Evolutionary conservation across 768 basidiomycete genomes (phyloP), one percentile per base, ranked within the genome.

Genomic region (Tylopilus plumbeoviolaceoides): DNA sequence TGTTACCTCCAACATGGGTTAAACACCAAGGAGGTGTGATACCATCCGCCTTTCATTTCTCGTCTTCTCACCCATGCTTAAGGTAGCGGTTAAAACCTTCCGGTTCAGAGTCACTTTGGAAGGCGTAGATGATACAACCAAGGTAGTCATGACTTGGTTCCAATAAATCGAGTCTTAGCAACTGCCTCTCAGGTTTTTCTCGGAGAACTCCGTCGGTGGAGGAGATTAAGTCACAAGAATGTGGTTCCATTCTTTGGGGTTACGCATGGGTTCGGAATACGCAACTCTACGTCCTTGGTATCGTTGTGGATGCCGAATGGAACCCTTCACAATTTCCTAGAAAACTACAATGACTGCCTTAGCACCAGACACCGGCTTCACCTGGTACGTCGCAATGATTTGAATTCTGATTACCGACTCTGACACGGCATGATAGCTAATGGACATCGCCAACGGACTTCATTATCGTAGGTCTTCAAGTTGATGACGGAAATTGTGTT

Each of bases 161-260:
- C 14, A 15, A 35, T 15, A 15, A 35, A 30, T 18, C 10, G 8
- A 17, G 5, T 21, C 43, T 39, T 2, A 44, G 30, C 11, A 31
- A 5, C 5, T 7, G 9, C n/a, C 20, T 43, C 23, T 11, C 30
- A 62, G 67, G 41, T 53, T 21, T 28, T 63, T 30, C 51, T 54
- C 31, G 31, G 59, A 18, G 67, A 66, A 40, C 51, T 69, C n/a
- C 44, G 52, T 12, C 48, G 62, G 4, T 69, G 63, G 68, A 59
- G 39, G 43, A 39, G 38, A 43, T 42, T 69, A 2, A 31, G 40
- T 7, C 68, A 69, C 47, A 42, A 36, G 21, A 59, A 66, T 18
- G 51, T 69, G 1, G 49, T 69, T 7, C 66, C 64, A 2, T 55
- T 67, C 20, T 54, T 59, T 36, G 68, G 68, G 20, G 51, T 60